Evolutionary conservation across 352 stramenopile genomes (phyloP).

Genomic region (Globisporangium cederbergense): DNA sequence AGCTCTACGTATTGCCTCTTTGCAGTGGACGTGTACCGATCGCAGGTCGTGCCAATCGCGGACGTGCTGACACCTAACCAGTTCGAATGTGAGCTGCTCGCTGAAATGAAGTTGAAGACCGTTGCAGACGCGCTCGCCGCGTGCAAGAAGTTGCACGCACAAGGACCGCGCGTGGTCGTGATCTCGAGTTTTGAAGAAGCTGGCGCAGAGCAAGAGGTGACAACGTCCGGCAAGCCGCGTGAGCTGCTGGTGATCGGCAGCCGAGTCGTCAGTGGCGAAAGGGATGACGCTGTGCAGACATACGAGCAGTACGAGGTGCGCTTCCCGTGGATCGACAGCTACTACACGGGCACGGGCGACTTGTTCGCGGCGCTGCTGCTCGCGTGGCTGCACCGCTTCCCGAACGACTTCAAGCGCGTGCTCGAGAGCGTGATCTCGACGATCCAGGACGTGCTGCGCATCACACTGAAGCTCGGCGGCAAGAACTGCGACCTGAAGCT

Average conservation of each 20-base stretch:
- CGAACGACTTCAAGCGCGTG: slow-evolving; percentile 56
- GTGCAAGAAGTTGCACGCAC: slow-evolving; percentile 72
- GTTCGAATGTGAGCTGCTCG: slow-evolving; percentile 81
- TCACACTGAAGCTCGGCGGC: slow-evolving; percentile 55
- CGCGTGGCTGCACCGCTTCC: slow-evolving; percentile 67
- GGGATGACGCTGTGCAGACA: slow-evolving; percentile 8
- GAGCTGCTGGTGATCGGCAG: slow-evolving; percentile 74
- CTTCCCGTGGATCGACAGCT: slow-evolving; percentile 75
- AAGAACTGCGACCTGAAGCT: slow-evolving; percentile 81
- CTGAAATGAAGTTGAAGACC: slow-evolving; percentile 59
- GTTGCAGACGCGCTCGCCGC: slow-evolving; percentile 62
- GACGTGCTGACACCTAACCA: slow-evolving; percentile 86
- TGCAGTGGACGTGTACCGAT: slow-evolving; percentile 76
- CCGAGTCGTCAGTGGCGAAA: slow-evolving; percentile 23
- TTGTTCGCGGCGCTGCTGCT: slow-evolving; percentile 81
- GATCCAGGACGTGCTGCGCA: slow-evolving; percentile 76
- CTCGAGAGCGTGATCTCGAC: slow-evolving; percentile 78
- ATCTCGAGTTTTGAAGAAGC: slow-evolving; percentile 80
- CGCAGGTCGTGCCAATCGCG: slow-evolving; percentile 73
- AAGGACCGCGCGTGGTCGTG: slow-evolving; percentile 73
- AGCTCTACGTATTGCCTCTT: background rate
- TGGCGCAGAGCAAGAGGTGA: slow-evolving; percentile 28
- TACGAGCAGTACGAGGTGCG: slow-evolving; percentile 80
- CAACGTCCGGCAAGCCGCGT: slow-evolving; percentile 20
- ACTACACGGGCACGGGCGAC: slow-evolving; percentile 83